phyloP scores from a whole-genome alignment of 1,284 basidiomycete species.

The Ceratobasidium sp. region DNA sequence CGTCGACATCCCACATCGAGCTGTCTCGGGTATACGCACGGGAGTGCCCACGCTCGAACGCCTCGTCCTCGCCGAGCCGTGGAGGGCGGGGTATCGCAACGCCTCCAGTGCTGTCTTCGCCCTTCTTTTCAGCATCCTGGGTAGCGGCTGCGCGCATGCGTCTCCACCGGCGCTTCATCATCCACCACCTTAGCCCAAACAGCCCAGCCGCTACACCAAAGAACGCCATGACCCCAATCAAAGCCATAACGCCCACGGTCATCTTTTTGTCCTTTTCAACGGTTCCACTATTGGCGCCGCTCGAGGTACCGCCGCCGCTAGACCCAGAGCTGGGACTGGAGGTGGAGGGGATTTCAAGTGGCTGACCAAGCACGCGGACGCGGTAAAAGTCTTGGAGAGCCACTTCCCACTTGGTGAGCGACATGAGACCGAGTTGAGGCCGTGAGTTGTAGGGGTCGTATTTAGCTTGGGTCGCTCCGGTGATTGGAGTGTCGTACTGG shows the following conservation, averaged over 20 bases:
- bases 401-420: constrained; percentile 44
- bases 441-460: constrained; percentile 21
- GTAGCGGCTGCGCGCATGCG: constrained; percentile 14
- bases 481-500: constrained; percentile 40
- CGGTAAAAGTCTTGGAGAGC: constrained; percentile 46
- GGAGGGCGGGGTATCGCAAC: constrained; percentile 26
- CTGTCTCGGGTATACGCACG: constrained; percentile 21
- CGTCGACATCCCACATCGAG: constrained; percentile 19
- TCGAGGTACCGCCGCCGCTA: neutral
- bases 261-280: constrained; percentile 32
- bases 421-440: constrained; percentile 45
- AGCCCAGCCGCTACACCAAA: constrained; percentile 36
- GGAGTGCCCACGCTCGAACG: constrained; percentile 27
- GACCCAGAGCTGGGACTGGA: constrained; percentile 22
- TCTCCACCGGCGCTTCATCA: constrained; percentile 42
- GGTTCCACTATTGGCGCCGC: neutral
- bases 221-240: constrained; percentile 40
- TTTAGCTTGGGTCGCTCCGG: neutral
- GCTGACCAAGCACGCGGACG: constrained; percentile 42
- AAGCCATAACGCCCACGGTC: constrained; percentile 39
- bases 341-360: constrained; percentile 25
- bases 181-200: constrained; percentile 36
- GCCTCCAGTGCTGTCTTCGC: neutral
- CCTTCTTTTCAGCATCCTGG: neutral
- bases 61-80: constrained; percentile 12